These are phyloP conservation scores for Stemphylium beticola DNA, from an alignment of 2,329 filamentous ascomycete genomes.

Conservation along the genomic window DNA sequence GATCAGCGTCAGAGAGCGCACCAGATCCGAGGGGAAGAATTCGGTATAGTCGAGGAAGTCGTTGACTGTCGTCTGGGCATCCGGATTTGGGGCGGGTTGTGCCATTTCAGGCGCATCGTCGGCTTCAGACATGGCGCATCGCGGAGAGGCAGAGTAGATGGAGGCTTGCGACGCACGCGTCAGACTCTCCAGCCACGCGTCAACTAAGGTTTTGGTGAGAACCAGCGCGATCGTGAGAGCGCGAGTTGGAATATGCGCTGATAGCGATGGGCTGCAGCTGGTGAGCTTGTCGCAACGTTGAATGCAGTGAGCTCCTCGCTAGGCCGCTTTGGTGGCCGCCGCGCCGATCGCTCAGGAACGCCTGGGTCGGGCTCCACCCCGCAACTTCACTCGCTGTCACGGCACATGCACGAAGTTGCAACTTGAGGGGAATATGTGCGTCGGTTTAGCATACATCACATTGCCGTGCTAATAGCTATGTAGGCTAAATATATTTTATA, in stretches of 20 bases:
- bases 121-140: conserved; percentile 48
- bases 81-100: conserved; percentile 62
- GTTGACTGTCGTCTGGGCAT: conserved; percentile 69
- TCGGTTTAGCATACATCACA: background rate
- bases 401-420: too few relatives aligned
- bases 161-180: conserved; percentile 45
- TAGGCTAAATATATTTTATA: too few relatives aligned
- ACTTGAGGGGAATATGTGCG: background rate
- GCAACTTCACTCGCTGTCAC: background rate
- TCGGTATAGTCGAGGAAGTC: conserved; percentile 74
- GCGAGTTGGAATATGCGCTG: conserved; percentile 22
- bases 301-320: conserved; percentile 10
- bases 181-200: conserved; percentile 49
- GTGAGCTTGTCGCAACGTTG: conserved; percentile 14
- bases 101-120: conserved; percentile 41
- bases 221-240: conserved; percentile 36
- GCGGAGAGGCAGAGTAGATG: conserved; percentile 36
- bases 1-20: conserved; percentile 68
- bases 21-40: conserved; percentile 69
- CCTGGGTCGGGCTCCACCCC: background rate
- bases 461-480: background rate
- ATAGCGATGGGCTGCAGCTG: conserved; percentile 13
- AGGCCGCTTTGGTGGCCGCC: conserved; percentile 11
- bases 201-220: conserved; percentile 36
- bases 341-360: conserved; percentile 10